Evolutionary conservation across 257 asterid species (phyloP), one percentile per base, ranked within the genome.

Genomic region (Rubia yunnanensis): DNA sequence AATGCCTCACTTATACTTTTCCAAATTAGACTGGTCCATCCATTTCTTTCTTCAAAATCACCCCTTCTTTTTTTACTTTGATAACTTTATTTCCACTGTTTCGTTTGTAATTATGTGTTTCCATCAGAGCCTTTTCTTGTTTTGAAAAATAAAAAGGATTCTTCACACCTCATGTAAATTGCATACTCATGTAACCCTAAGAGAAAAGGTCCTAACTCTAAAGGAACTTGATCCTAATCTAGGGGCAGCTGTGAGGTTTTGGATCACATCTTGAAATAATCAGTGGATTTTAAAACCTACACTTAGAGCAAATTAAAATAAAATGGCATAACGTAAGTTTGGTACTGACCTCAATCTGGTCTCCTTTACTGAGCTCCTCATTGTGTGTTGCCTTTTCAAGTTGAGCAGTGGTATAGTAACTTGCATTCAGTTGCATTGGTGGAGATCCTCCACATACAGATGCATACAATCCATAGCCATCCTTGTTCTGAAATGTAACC

Each of bases 351-450:
- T 90, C 97, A 28, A 94, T 88, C 83, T 72, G 66, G 18, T 88
- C 89, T 67, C 91, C 83, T 79, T 82, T 82, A 23, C 79, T 81
- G 27, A 94, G 94, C 76, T 88, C 78, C 78, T 84, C 95, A 31
- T 75, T 32, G 68, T 74, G 97, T 13, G 88, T 84, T 26, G 97
- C 91, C 70, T 81, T 76, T 75, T 94, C 99, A n/a, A 94, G 99
- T 85, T 90, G 97, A 32, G 92, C 80, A 39, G 97, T 94, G 31
- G 88, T 79, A 55, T 87, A 88, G 81, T 75, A 86, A 75, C 99
- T 94, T 28, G 97, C 99, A 80, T 70, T 90, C 84, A 94, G 79
- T 75, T 94, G 99, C 97, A 90, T 81, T 7, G 94, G 86, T 48
- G 95, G 92, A 72, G 95, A 86, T 31, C 72, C 91, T 41, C 84